Evolutionary conservation across 1,139 yeast genomes (phyloP).

Genomic region (Saccharomycopsis crataegensis): DNA sequence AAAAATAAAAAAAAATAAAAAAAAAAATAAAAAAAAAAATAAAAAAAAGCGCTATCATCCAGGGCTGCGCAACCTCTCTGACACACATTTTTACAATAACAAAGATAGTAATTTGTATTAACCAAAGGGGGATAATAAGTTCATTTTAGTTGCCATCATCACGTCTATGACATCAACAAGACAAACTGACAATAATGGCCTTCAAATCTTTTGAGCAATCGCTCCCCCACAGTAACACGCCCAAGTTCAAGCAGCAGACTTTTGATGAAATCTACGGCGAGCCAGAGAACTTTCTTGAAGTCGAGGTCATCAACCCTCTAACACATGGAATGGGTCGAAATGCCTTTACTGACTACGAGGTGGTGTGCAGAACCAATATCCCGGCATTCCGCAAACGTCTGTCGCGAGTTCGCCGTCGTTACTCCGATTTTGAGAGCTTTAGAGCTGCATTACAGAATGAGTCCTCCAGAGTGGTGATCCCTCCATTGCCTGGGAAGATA

Average conservation of each 20-base stretch:
- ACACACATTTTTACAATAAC: too few species aligned
- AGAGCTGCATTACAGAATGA: constrained; percentile 70
- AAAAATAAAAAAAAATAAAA: background rate
- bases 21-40: background rate
- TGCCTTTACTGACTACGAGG: constrained; percentile 86
- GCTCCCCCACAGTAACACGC: constrained; percentile 1
- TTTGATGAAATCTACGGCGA: constrained; percentile 84
- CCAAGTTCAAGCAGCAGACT: constrained; percentile 45
- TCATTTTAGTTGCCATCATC: too few species aligned
- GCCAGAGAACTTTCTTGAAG: constrained; percentile 90
- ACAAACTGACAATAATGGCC: constrained; percentile 8
- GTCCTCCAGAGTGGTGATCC: constrained; percentile 71
- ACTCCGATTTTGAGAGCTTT: constrained; percentile 83
- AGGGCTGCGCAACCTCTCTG: too few species aligned
- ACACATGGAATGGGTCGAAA: constrained; percentile 68
- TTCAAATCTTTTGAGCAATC: constrained; percentile 18
- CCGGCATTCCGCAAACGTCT: constrained; percentile 72
- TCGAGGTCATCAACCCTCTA: constrained; percentile 74
- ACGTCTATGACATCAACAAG: background rate
- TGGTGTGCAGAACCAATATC: constrained; percentile 76
- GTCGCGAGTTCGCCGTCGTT: constrained; percentile 74
- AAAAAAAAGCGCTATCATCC: background rate
- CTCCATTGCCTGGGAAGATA: constrained; percentile 83
- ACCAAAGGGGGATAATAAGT: too few species aligned
- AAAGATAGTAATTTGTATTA: too few species aligned